Base-by-base conservation (phyloP, 169 alveolate genomes). In the Cryptosporidium meleagridis region DNA sequence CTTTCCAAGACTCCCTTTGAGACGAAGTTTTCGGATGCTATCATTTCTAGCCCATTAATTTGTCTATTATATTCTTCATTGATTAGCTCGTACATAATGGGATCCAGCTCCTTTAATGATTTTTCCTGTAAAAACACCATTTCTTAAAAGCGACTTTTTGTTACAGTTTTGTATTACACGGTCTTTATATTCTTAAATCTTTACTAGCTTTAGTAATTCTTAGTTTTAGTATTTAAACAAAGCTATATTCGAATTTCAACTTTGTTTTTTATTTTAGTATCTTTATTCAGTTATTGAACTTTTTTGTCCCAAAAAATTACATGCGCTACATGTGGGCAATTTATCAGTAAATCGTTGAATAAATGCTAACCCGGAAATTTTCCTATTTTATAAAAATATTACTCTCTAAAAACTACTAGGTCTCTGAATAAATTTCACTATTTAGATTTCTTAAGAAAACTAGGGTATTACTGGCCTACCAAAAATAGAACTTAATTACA, bases 1-100 rank as follows among this genome's bases (percentile, higher is more conserved):
- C 80, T 92, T n/a, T 94, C 95, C 26, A 95, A 53, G 3, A 95
- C 95, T 37, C 93, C 93, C 39, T 85, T 86, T 10, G 95, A 93
- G 5, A 95, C 92, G 31, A 92, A 94, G 85, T 94, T 95, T 75
- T 95, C 97, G 33, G 96, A 92, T 18, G 97, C 96, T 53, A 94
- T 95, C 51, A 95, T 59, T 48, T 91, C 92, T 48, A 95, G 91
- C 14, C 96, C 93, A 41, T 86, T 85, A 31, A 62, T n/a, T 67
- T 95, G 93, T 72, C 97, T 85, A n/a, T 69, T 21, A 53, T 93
- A 69, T 70, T 95, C 97, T n/a, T 85, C 80, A 53, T 84, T 84
- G 3, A 95, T 70, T 12, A 93, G 61, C 18, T 61, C 80, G 39
- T 41, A 67, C 62, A 95, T 87, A 58, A 92, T 91, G 14, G 94